Percentiles rank a stretch among this genome's conserved stretches.
Conservation (phyloP, 2,329 filamentous ascomycete species). For the Aspergillus flavus region DNA sequence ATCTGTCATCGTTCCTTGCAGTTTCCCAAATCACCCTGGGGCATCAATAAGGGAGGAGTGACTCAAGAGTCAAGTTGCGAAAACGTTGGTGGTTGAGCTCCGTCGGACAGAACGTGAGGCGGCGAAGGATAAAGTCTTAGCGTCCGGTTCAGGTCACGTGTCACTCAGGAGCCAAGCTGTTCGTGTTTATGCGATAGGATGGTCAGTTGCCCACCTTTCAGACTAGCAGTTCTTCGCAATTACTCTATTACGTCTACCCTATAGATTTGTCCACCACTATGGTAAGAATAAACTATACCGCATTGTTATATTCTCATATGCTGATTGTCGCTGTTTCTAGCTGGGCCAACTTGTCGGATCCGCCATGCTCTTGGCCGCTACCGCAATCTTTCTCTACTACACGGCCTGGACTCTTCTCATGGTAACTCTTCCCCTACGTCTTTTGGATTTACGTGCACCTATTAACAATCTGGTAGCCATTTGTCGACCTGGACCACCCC, state of each 20-base stretch:
- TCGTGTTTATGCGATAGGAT: constrained; percentile 9
- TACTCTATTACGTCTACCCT: neutral
- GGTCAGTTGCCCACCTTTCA: neutral
- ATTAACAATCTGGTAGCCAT: constrained; percentile 65
- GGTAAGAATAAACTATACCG: constrained; percentile 17
- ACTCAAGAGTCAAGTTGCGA: constrained; percentile 14
- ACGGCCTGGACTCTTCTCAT: constrained; percentile 97
- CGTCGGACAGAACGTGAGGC: constrained; percentile 20
- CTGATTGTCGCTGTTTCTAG: constrained; percentile 52
- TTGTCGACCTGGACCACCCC: constrained; percentile 91
- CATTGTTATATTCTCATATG: neutral
- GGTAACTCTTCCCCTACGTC: constrained; percentile 57
- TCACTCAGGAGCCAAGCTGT: constrained; percentile 23
- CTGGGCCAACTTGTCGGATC: constrained; percentile 85
- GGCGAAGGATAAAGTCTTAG: constrained; percentile 27
- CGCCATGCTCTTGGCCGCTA: constrained; percentile 74
- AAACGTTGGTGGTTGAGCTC: constrained; percentile 15
- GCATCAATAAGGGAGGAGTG: neutral
- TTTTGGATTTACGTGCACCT: constrained; percentile 1
- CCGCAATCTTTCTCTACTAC: constrained; percentile 84
- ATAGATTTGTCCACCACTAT: constrained; percentile 25
- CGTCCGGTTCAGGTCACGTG: constrained; percentile 21
- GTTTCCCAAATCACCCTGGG: constrained; percentile 7
- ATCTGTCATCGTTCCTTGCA: constrained; percentile 42
- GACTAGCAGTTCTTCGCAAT: neutral